Evolutionary conservation across 2,329 filamentous ascomycete species (phyloP), one percentile per base, ranked within the genome.

Genomic region (Ophiocordyceps camponoti-leonardi): DNA sequence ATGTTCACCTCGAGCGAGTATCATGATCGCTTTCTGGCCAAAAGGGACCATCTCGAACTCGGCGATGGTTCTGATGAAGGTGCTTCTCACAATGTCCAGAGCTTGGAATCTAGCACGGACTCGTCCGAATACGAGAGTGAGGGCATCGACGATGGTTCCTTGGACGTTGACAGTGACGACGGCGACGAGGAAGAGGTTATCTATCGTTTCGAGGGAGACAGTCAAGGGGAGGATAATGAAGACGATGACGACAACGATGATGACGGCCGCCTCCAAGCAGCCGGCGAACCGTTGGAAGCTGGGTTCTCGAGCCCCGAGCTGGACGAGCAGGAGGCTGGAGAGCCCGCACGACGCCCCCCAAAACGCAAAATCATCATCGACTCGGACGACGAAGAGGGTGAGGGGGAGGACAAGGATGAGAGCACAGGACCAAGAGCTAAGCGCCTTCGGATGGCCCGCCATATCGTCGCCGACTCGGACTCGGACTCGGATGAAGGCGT

Each of bases 81-180:
- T 40, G n/a, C 20, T 22, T 7, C 10, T 37, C 16, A 37, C 14
- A 10, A 37, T 37, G n/a, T 7, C 4, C 11, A 31, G 6, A 13
- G 11, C 13, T 39, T 18, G 35, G 13, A n/a, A 4, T 44, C 43
- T 2, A 41, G 49, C n/a, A 19, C 19, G 10, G 37, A 20, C 18
- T 42, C 50, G 2, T 52, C 63, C 28, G 55, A 60, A 41, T 66
- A 67, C 16, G 64, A 67, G 37, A 63, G 62, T 41, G 62, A 64
- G 0, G 61, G 61, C 0, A 65, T 67, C 7, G 62, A 66, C 35
- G 62, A 66, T 42, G 53, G 46, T 1, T 16, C 35, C 16, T 16
- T 39, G 7, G 35, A 39, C 18, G 14, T 4, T n/a, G 39, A 41
- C 19, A 13, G 13, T 18, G 16, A 37, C 6, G 35, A 37, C 10